Conservation (phyloP, 331 rosid species). For the Malus hybrid region DNA sequence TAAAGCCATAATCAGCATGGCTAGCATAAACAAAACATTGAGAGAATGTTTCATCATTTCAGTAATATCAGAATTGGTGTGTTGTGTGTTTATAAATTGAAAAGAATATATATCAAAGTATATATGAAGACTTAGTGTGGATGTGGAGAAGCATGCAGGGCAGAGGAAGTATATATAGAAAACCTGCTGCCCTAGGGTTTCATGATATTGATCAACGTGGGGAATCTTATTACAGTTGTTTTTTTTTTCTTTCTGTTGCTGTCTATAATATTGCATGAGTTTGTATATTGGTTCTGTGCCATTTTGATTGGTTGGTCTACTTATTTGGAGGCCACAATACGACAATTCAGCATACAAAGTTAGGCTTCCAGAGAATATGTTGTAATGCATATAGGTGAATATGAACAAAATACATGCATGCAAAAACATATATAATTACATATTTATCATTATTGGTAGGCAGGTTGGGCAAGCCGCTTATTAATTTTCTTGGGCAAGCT, state of each 20-base stretch:
- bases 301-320: background rate
- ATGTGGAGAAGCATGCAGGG: background rate
- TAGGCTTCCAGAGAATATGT: background rate
- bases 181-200: background rate
- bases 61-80: no score
- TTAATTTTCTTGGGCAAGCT: no score
- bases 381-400: background rate
- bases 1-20: constrained; percentile 18
- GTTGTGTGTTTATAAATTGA: no score
- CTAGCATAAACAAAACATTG: background rate
- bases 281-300: background rate
- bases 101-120: no score
- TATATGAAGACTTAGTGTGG: no score
- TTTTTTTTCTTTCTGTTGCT: no score
- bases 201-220: no score
- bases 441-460: background rate
- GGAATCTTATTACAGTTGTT: no score
- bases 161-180: background rate
- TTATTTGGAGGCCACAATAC: background rate
- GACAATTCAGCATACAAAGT: background rate
- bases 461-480: no score
- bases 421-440: background rate
- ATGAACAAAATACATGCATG: background rate
- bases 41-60: constrained; percentile 17
- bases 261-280: background rate